Percentiles rank a stretch among this genome's conserved stretches.
phyloP scores from a whole-genome alignment of 768 basidiomycete genomes.

The Leccinum rimulosum region DNA sequence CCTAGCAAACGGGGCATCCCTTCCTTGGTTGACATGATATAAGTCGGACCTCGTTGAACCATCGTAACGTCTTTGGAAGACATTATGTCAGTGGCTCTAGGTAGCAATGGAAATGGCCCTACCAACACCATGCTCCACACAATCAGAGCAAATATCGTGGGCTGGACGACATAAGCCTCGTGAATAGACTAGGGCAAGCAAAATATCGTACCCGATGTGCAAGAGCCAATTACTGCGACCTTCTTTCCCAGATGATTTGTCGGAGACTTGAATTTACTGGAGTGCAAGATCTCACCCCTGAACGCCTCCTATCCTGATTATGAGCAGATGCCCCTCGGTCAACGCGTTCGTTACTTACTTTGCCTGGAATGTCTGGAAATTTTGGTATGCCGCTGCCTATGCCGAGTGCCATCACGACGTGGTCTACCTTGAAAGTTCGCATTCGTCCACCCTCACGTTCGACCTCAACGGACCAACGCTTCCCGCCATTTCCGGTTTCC shows the following conservation, averaged over 20 bases:
- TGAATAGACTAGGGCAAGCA: background rate
- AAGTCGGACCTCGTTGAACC: constrained; percentile 53
- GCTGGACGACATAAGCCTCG: constrained; percentile 24
- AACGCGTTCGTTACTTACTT: constrained; percentile 28
- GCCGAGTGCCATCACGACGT: constrained; percentile 51
- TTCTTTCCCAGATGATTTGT: constrained; percentile 64
- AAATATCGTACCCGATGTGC: constrained; percentile 51
- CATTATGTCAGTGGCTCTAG: background rate
- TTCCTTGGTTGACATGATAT: constrained; percentile 46
- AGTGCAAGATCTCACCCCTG: constrained; percentile 63
- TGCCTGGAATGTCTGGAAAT: constrained; percentile 44
- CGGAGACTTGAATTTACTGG: constrained; percentile 52
- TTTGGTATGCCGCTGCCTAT: constrained; percentile 44
- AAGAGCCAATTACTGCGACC: constrained; percentile 66
- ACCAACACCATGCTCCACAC: constrained; percentile 45
- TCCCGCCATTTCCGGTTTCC: constrained; percentile 31
- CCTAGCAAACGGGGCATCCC: constrained; percentile 32
- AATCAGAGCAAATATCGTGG: constrained; percentile 51
- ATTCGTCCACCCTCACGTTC: constrained; percentile 33
- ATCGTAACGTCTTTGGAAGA: constrained; percentile 41
- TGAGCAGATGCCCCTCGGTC: background rate
- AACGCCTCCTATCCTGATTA: constrained; percentile 45
- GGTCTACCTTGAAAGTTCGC: constrained; percentile 43
- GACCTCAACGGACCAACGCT: constrained; percentile 44
- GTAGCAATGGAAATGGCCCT: constrained; percentile 10